A percentile compares a stretch with the other conserved stretches of the same genome.
These are phyloP conservation scores for Aegilops bicornis DNA, from an alignment of 176 grass and related monocot species.

Conservation along the genomic window DNA sequence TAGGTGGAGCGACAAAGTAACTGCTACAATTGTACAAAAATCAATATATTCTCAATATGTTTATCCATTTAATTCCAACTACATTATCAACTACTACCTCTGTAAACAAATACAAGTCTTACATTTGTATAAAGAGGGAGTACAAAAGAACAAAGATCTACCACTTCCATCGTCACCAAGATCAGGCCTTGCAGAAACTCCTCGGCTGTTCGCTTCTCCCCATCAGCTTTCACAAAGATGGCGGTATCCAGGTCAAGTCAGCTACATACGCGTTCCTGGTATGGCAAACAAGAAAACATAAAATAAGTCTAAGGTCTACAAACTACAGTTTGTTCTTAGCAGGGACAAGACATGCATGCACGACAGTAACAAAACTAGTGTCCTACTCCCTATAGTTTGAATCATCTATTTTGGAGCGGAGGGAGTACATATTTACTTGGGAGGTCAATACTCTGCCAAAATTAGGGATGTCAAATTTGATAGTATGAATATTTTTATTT, in stretches of 20 bases:
- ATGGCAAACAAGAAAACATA: not conserved
- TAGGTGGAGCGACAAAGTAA: not conserved
- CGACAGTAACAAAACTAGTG: not conserved
- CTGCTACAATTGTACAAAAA: not conserved
- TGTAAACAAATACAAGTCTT: too few species aligned
- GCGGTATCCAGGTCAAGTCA: slow-evolving; percentile 61
- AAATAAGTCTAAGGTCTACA: not conserved
- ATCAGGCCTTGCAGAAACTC: slow-evolving; percentile 80
- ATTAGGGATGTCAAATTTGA: too few species aligned
- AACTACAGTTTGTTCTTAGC: not conserved
- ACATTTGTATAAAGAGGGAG: not conserved
- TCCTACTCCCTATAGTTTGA: too few species aligned
- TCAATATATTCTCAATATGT: not conserved
- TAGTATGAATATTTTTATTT: too few species aligned
- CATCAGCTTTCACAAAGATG: slow-evolving; percentile 86
- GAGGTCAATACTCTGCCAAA: too few species aligned
- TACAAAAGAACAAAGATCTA: slow-evolving; percentile 1
- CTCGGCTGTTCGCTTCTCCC: slow-evolving; percentile 77
- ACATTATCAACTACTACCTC: too few species aligned
- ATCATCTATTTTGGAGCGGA: too few species aligned
- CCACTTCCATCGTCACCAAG: slow-evolving; percentile 56
- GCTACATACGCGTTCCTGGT: slow-evolving; percentile 89
- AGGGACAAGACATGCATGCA: not conserved
- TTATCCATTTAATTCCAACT: too few species aligned
- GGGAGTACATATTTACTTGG: too few species aligned